Evolutionary conservation across 345 rosid genomes (phyloP), one percentile per base, ranked within the genome.

Genomic region (Salix brachista): DNA sequence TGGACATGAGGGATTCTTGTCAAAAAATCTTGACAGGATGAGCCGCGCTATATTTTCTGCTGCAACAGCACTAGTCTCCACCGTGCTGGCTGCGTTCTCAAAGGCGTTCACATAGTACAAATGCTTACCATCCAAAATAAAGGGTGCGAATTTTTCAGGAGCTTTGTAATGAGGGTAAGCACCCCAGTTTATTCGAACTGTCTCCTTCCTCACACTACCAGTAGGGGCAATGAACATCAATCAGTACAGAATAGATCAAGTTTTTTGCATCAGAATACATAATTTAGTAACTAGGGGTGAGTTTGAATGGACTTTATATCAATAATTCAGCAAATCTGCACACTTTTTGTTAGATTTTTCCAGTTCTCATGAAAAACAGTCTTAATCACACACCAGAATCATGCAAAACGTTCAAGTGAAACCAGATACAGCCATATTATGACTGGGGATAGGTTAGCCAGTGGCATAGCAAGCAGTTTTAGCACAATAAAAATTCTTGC

Each of bases 31-130:
- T 6, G 96, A 87, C 72, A 91, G 54, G 73, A 93, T 87, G 77
- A 96, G 96, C 14, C 98, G 89, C 0, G 89, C 99, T 8, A 96
- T 83, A 37, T 96, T 96, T 86, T 96, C 98, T 25, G 98, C 98
- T 65, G 98, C 89, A 42, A 93, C 94, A 7, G 97, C 92, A 58
- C 97, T 87, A 0, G 94, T 93, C 88, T 96, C 97, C 91, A 96
- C 91, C 41, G 98, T 87, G 80, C 99, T 96, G 11, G 96, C 97
- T 3, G 92, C 98, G 68, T 90, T 96, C 85, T 96, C 98, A 61
- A 96, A 96, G 28, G 98, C 96, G 67, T 96, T 93, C 68, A 89
- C 88, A 56, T 93, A 96, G 88, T 96, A 96, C 83, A 96, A 70
- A 70, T 93, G 90, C 76, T 69, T 74, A 25, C 90, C 91, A 32